Evolutionary conservation across 768 basidiomycete species (phyloP), one percentile per base, ranked within the genome.

Genomic region (Naganishia vaughanmartiniae): DNA sequence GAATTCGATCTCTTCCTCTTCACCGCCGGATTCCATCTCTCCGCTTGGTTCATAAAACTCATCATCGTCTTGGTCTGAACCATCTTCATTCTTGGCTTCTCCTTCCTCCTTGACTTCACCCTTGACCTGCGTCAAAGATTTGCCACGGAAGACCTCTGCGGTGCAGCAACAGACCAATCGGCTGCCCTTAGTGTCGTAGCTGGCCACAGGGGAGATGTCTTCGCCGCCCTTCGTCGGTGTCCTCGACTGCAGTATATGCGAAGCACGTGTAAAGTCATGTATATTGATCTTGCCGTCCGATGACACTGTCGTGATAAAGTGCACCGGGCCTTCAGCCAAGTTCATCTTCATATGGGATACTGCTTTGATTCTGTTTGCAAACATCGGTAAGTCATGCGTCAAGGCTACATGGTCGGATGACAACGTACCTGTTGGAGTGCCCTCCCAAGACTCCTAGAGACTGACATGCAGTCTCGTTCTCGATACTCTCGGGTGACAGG

Each of bases 101-200:
- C 48, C 55, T 4, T 78, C 78, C 12, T 68, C 78, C 6, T 69
- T 74, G 26, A 71, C 24, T 87, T 83, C 34, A 87, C 76, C 71
- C 53, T 67, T 51, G 60, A 69, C 7, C 57, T 71, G 39, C 60
- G 36, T 46, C 69, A 48, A 71, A 71, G 72, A 31, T 30, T 63
- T 63, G n/a, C 60, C 60, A 26, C 60, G 39, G 60, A 63, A 63
- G 5, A 78, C 77, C 56, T 80, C 79, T 17, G 83, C 80, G 24
- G 81, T 75, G 19, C 77, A 75, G 10, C 82, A 75, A 70, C 93
- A 93, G 10, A 91, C 95, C 77, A 97, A 78, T 31, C 94, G 85
- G 36, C 87, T 92, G 11, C 91, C 91, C 74, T 91, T 92, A 5
- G 91, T 89, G 80, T 95, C 90, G 77, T 93, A 93, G 57, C 81